Percentiles rank a stretch among this genome's conserved stretches.
These are phyloP conservation scores for Aureobasidium subglaciale DNA, from an alignment of 2,329 filamentous ascomycete species.

Conservation along the genomic window DNA sequence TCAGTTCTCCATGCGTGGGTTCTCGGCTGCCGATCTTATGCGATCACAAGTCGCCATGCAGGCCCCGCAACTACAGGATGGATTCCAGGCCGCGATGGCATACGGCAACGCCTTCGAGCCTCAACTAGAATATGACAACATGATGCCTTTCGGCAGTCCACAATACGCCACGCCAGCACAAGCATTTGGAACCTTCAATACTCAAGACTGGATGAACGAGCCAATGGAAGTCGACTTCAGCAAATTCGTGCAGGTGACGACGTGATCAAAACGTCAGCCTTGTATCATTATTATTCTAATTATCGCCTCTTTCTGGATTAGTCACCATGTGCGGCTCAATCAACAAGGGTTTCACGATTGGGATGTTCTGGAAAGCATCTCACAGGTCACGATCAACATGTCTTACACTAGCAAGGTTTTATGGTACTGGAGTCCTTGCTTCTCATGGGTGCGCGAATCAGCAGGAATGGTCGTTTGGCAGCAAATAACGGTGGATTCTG, in stretches of 20 bases:
- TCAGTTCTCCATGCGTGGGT: background rate
- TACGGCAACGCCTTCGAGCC: background rate
- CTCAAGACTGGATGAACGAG: conserved; percentile 18
- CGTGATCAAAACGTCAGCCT: background rate
- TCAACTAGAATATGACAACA: conserved; percentile 13
- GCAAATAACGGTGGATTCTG: background rate
- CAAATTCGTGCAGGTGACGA: conserved; percentile 23
- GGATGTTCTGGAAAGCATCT: background rate
- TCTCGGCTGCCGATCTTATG: conserved; percentile 19
- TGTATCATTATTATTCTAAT: conserved; percentile 2
- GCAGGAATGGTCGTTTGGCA: background rate
- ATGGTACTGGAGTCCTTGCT: background rate
- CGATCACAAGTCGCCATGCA: conserved; percentile 21
- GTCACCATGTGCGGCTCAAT: conserved; percentile 8
- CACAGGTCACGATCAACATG: conserved; percentile 7
- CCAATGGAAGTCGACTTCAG: conserved; percentile 26
- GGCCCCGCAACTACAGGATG: background rate
- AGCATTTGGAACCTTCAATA: conserved; percentile 5
- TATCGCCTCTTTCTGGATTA: background rate
- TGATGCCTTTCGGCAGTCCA: conserved; percentile 4
- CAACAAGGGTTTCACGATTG: background rate
- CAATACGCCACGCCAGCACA: background rate
- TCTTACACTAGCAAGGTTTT: background rate
- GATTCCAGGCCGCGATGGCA: background rate
- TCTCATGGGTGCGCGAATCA: background rate